Percentiles rank a stretch among this genome's conserved stretches.
These are phyloP conservation scores for Salix exigua DNA, from an alignment of 345 rosid genomes.

Conservation along the genomic window DNA sequence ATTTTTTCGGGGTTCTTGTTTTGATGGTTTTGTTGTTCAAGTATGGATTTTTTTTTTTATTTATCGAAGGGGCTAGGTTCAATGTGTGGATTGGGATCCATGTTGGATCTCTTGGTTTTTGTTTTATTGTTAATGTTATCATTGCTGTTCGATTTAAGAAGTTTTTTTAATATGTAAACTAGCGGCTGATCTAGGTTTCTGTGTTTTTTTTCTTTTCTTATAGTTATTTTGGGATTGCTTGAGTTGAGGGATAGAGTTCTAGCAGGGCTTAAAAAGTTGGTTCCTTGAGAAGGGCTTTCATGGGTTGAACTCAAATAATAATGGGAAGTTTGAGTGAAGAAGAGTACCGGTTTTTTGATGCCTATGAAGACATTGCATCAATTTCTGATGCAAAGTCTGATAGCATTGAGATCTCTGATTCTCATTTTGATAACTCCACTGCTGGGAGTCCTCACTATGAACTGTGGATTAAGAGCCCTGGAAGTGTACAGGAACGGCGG, in stretches of 20 bases:
- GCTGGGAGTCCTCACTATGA: conserved; percentile 25
- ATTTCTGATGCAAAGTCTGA: conserved; percentile 45
- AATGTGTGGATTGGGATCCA: conserved; percentile 78
- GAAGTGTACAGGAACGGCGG: conserved; percentile 55
- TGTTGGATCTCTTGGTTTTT: conserved; percentile 68
- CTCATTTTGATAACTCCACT: conserved; percentile 17
- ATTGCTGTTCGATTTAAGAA: conserved; percentile 17
- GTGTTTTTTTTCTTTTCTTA: conserved; percentile 38
- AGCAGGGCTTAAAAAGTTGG: conserved; percentile 36
- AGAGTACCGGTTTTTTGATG: conserved; percentile 54
- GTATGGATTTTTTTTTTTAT: conserved; percentile 17
- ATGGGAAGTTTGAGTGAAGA: conserved; percentile 40
- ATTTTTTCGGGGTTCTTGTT: not conserved
- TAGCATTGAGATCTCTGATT: conserved; percentile 21
- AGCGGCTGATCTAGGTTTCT: conserved; percentile 44
- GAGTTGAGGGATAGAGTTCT: conserved; percentile 41
- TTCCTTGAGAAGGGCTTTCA: conserved; percentile 48
- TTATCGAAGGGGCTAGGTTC: conserved; percentile 50
- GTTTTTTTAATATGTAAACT: conserved; percentile 7
- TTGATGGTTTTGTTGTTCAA: conserved; percentile 11
- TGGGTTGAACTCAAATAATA: conserved; percentile 56
- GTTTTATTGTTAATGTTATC: conserved; percentile 23
- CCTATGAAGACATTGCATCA: conserved; percentile 54
- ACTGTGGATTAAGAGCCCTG: conserved; percentile 48
- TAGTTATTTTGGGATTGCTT: conserved; percentile 51